phyloP scores from a whole-genome alignment of 2,329 filamentous ascomycete species.

The Karstenula rhodostoma region DNA sequence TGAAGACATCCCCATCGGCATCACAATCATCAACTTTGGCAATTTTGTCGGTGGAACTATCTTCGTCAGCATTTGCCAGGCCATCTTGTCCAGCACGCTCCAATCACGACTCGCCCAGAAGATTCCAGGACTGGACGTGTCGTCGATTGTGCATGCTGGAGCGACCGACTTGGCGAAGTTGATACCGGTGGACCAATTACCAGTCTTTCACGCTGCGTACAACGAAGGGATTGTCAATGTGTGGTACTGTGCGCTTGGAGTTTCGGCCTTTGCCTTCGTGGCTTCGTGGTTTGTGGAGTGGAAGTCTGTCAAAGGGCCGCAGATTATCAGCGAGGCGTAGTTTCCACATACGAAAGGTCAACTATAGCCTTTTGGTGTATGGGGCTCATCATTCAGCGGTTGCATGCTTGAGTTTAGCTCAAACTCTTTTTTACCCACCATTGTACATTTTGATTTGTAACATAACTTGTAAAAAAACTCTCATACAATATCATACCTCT shows the following conservation, averaged over 20 bases:
- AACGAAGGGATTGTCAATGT: neutral
- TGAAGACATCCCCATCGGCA: neutral
- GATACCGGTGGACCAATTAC: neutral
- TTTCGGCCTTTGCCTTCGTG: neutral
- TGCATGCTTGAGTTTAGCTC: too few relatives aligned
- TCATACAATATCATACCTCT: too few relatives aligned
- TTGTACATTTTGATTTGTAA: too few relatives aligned
- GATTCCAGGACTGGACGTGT: neutral
- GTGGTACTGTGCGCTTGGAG: neutral
- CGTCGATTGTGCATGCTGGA: neutral
- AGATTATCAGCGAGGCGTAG: neutral
- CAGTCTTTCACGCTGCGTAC: neutral
- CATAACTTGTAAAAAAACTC: too few relatives aligned
- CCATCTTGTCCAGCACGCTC: neutral
- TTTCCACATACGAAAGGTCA: too few relatives aligned
- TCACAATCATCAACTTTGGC: neutral
- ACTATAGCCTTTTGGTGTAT: too few relatives aligned
- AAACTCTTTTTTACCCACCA: too few relatives aligned
- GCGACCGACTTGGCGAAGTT: neutral
- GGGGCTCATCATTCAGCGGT: too few relatives aligned
- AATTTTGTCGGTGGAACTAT: neutral
- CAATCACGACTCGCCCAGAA: neutral
- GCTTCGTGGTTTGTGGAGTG: neutral
- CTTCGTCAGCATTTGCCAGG: neutral
- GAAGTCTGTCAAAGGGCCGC: neutral